Percentiles rank a stretch among this genome's conserved stretches.
phyloP scores from a whole-genome alignment of 139 green algal species.

The Raphidocelis subcapitata region DNA sequence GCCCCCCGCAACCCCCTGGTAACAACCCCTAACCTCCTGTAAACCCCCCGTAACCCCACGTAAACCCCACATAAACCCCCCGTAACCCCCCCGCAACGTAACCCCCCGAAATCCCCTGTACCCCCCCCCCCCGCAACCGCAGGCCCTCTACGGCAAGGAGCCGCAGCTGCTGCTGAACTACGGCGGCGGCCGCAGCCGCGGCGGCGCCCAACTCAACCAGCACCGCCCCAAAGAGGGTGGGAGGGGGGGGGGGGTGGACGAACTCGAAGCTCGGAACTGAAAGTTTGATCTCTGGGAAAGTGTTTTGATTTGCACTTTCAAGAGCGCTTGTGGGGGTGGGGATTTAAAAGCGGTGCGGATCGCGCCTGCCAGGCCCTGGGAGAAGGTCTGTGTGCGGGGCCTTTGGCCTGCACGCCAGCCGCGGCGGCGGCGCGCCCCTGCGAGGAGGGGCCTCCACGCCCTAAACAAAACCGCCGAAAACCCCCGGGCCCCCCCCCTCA shows the following conservation, averaged over 20 bases:
- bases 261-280: too few relatives aligned
- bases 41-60: too few relatives aligned
- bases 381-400: too few relatives aligned
- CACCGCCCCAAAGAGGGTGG: not conserved
- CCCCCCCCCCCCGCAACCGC: not conserved
- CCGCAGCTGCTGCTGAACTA: conserved; percentile 18
- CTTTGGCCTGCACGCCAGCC: too few relatives aligned
- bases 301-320: not conserved
- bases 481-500: not conserved
- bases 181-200: conserved; percentile 5
- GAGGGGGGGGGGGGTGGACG: not conserved
- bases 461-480: too few relatives aligned
- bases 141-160: not conserved
- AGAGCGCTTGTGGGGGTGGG: not conserved
- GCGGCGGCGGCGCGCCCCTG: too few relatives aligned
- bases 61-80: too few relatives aligned
- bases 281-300: not conserved
- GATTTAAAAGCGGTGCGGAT: not conserved
- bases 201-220: conserved; percentile 13
- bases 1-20: not conserved
- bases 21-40: not conserved
- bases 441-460: too few relatives aligned
- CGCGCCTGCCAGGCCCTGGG: too few relatives aligned
- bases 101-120: too few relatives aligned
- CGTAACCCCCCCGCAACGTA: too few relatives aligned